Percentiles rank a stretch among this genome's conserved stretches.
Evolutionary conservation across 2,329 filamentous ascomycete genomes (phyloP).

Genomic region (Lachnellula cervina): DNA sequence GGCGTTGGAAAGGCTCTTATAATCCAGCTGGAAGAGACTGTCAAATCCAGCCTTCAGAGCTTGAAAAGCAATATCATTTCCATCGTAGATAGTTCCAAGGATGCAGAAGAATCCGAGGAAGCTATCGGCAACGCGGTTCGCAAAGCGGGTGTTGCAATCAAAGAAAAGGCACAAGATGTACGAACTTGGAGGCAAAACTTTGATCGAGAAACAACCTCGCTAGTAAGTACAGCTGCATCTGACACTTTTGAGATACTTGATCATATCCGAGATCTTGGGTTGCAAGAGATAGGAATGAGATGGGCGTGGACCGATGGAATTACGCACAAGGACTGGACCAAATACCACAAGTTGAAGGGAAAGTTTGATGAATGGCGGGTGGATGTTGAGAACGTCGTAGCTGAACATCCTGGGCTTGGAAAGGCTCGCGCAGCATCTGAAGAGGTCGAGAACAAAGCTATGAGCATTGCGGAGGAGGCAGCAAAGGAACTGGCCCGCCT

Average conservation of each 20-base stretch:
- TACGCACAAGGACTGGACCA: conserved; percentile 95
- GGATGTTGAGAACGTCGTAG: conserved; percentile 72
- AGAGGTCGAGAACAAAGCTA: conserved; percentile 71
- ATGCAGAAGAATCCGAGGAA: conserved; percentile 47
- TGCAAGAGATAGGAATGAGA: conserved; percentile 67
- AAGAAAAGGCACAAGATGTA: conserved; percentile 59
- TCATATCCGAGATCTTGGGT: conserved; percentile 60
- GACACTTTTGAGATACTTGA: conserved; percentile 66
- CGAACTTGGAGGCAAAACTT: conserved; percentile 58
- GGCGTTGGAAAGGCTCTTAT: conserved; percentile 63
- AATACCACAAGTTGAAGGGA: conserved; percentile 82
- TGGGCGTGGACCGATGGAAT: conserved; percentile 97
- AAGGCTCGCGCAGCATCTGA: conserved; percentile 63
- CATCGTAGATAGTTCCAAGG: conserved; percentile 54
- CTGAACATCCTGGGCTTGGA: conserved; percentile 65
- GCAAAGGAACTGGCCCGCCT: conserved; percentile 75
- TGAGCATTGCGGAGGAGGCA: conserved; percentile 71
- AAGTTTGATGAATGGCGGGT: conserved; percentile 80
- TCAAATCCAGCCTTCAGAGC: conserved; percentile 56
- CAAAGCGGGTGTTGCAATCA: conserved; percentile 55
- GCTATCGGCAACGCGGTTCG: conserved; percentile 50
- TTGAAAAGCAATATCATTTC: conserved; percentile 65
- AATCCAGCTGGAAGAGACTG: conserved; percentile 61
- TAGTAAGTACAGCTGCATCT: conserved; percentile 53
- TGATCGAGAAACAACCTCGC: conserved; percentile 50